A percentile compares a stretch with the other conserved stretches of the same genome.
phyloP scores from a whole-genome alignment of 139 green algal species.

The Diplosphaera chodatii region DNA sequence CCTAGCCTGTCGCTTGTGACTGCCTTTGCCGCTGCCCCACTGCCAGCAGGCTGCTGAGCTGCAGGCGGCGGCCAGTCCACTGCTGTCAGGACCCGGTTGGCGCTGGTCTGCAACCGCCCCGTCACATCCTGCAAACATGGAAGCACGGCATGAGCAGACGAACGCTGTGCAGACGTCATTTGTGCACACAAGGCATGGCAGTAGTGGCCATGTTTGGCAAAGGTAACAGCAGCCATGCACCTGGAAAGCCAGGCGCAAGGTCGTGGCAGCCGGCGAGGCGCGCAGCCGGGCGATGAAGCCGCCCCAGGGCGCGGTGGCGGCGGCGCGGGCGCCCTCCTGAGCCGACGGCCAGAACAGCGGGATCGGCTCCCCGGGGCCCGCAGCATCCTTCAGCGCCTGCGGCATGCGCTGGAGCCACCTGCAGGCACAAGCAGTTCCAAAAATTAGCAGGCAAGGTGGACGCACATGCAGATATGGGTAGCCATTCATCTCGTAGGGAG shows the following conservation, averaged over 20 bases:
- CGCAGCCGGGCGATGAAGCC: not conserved
- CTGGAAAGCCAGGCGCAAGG: not conserved
- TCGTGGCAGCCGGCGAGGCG: not conserved
- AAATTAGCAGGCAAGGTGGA: no score
- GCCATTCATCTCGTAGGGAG: no score
- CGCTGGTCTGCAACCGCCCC: not conserved
- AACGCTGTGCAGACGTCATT: no score
- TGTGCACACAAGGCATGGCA: no score
- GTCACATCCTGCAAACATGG: slow-evolving; percentile 5
- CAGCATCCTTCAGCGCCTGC: no score
- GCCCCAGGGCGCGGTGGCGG: not conserved
- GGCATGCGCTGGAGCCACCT: slow-evolving; percentile 22
- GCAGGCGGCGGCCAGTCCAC: slow-evolving; percentile 25
- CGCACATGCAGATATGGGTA: no score
- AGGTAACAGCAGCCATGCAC: not conserved
- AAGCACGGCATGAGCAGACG: not conserved
- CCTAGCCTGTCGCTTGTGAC: not conserved
- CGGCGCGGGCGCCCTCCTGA: not conserved
- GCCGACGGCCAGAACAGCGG: slow-evolving; percentile 33
- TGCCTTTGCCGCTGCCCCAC: not conserved
- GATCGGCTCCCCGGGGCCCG: no score
- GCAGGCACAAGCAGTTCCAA: not conserved
- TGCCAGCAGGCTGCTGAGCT: no score
- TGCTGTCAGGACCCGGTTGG: slow-evolving; percentile 17
- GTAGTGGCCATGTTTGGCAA: no score